Conservation (phyloP, 805 yeast species). For the Saccharomycopsis sp. region DNA sequence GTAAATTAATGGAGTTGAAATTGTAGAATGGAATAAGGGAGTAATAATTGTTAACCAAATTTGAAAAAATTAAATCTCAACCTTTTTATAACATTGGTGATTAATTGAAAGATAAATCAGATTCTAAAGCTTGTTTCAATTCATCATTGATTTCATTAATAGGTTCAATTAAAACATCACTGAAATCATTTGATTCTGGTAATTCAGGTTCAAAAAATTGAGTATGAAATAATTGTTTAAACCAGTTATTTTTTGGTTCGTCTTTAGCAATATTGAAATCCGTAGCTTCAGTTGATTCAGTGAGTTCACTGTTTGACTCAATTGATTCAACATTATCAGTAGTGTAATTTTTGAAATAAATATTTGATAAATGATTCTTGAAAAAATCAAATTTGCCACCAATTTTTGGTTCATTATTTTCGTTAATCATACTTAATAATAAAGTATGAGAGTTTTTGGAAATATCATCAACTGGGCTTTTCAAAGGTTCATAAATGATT, state of each 20-base stretch:
- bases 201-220: neutral
- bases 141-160: neutral
- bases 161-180: slow-evolving; percentile 1
- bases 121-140: slow-evolving; percentile 3
- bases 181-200: neutral
- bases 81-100: too few relatives aligned
- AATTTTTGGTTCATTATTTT: slow-evolving; percentile 4
- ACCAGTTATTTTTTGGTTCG: neutral
- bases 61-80: too few relatives aligned
- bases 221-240: slow-evolving; percentile 3
- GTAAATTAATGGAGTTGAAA: too few relatives aligned
- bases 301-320: neutral
- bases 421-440: slow-evolving; percentile 14
- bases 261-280: slow-evolving; percentile 1
- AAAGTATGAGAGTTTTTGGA: slow-evolving; percentile 14
- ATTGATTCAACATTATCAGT: neutral
- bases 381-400: neutral
- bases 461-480: slow-evolving; percentile 3
- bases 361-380: neutral
- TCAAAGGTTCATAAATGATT: slow-evolving; percentile 7
- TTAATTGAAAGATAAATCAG: neutral
- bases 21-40: too few relatives aligned
- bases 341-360: neutral
- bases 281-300: slow-evolving; percentile 10
- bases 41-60: too few relatives aligned